These are phyloP conservation scores for Leavenworthia alabamica DNA, from an alignment of 345 rosid genomes.

Conservation along the genomic window DNA sequence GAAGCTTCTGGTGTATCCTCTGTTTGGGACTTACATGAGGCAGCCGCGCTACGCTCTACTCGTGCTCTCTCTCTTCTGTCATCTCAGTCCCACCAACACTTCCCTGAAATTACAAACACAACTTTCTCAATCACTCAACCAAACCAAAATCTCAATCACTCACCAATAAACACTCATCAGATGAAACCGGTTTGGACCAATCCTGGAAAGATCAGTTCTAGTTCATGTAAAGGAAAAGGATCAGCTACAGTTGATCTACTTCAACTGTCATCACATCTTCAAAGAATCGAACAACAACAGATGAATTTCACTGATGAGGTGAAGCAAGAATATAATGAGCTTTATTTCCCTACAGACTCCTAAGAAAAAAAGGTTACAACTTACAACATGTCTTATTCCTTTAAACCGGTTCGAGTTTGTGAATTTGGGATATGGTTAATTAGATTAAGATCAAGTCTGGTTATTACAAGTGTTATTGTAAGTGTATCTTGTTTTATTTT, in stretches of 20 bases:
- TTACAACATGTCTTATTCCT: conserved; percentile 5
- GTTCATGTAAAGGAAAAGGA: conserved; percentile 32
- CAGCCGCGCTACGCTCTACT: conserved; percentile 34
- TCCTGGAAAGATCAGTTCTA: conserved; percentile 6
- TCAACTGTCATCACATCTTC: conserved; percentile 69
- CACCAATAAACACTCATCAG: neutral
- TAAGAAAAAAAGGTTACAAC: conserved; percentile 14
- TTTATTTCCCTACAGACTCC: conserved; percentile 31
- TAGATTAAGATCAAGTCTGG: neutral
- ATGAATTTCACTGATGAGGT: conserved; percentile 47
- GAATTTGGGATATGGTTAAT: neutral
- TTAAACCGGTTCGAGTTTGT: neutral
- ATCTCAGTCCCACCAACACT: conserved; percentile 46
- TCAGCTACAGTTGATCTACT: conserved; percentile 55
- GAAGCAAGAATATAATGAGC: conserved; percentile 45
- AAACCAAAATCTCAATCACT: neutral
- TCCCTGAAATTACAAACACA: conserved; percentile 33
- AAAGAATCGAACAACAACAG: conserved; percentile 57
- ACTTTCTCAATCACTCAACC: conserved; percentile 34
- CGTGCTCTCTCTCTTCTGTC: conserved; percentile 99
- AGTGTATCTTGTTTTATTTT: conserved; percentile 6
- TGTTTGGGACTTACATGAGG: conserved; percentile 27
- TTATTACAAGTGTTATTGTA: neutral
- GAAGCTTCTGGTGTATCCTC: conserved; percentile 36
- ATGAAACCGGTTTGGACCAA: conserved; percentile 3